A percentile compares a stretch with the other conserved stretches of the same genome.
These are phyloP conservation scores for Gossypium davidsonii DNA, from an alignment of 441 rosid genomes.

Conservation along the genomic window DNA sequence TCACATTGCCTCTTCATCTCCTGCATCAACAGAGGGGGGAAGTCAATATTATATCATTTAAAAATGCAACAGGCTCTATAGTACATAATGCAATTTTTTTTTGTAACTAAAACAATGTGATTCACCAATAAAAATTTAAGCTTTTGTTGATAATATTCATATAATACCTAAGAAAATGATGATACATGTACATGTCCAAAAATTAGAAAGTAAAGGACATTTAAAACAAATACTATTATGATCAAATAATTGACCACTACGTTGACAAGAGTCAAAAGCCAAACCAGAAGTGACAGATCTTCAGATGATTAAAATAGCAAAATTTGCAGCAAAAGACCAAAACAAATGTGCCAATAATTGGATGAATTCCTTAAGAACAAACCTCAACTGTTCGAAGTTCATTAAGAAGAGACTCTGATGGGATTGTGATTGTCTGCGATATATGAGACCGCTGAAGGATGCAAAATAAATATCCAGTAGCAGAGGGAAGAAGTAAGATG, in stretches of 20 bases:
- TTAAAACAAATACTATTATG: not conserved
- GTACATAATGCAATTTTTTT: not conserved
- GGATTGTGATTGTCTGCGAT: conserved; percentile 55
- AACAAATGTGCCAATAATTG: not conserved
- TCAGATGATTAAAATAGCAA: conserved; percentile 7
- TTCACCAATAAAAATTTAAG: not conserved
- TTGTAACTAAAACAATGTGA: not conserved
- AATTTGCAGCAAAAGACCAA: conserved; percentile 22
- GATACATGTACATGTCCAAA: not conserved
- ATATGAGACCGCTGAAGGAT: conserved; percentile 57
- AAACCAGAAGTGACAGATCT: conserved; percentile 4
- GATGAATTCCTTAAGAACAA: conserved; percentile 24
- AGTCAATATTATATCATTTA: conserved; percentile 9
- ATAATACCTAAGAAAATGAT: not conserved
- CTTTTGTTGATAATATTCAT: not conserved
- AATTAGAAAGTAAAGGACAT: not conserved
- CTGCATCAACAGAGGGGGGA: conserved; percentile 34
- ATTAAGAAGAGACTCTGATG: conserved; percentile 79
- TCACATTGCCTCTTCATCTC: conserved; percentile 72
- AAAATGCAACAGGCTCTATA: conserved; percentile 9
- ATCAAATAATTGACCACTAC: not conserved
- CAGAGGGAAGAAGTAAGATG: conserved; percentile 8
- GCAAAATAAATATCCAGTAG: conserved; percentile 42
- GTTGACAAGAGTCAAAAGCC: not conserved
- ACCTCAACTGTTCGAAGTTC: conserved; percentile 78